Conservation (phyloP, 2,329 filamentous ascomycete species). For the Gnomoniopsis sp. region DNA sequence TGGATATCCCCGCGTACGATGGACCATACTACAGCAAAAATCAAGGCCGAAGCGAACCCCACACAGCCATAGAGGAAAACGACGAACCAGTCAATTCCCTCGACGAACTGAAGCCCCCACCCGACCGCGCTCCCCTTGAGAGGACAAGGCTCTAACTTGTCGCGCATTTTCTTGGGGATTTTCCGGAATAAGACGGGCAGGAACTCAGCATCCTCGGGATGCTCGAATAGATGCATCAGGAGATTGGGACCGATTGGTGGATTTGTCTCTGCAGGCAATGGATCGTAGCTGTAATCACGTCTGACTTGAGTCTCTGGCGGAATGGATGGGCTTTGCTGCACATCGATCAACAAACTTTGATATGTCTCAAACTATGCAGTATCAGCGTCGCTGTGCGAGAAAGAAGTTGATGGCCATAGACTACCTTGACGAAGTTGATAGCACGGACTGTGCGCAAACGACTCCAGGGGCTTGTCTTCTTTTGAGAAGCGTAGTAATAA, state of each 20-base stretch:
- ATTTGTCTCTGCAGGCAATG: conserved; percentile 22
- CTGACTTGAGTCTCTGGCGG: conserved; percentile 1
- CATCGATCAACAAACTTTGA: conserved; percentile 4
- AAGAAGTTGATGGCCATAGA: background rate
- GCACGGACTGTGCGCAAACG: background rate
- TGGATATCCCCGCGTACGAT: conserved; percentile 23
- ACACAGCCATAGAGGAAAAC: conserved; percentile 21
- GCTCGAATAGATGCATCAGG: conserved; percentile 26
- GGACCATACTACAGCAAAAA: conserved; percentile 23
- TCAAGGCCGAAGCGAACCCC: conserved; percentile 20
- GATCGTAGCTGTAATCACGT: conserved; percentile 24
- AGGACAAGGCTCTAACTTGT: conserved; percentile 22
- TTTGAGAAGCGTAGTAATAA: conserved; percentile 13
- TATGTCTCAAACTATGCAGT: conserved; percentile 4
- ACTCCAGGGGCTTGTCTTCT: conserved; percentile 17
- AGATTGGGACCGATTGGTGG: conserved; percentile 26
- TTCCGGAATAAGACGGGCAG: conserved; percentile 21
- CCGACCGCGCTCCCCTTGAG: conserved; percentile 22
- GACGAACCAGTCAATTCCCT: conserved; percentile 23
- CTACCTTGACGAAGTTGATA: conserved; percentile 9
- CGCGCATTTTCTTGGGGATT: conserved; percentile 26
- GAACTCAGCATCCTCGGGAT: conserved; percentile 24
- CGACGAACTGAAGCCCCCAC: conserved; percentile 27
- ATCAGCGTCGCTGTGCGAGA: background rate
- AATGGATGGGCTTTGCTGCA: background rate